phyloP scores from a whole-genome alignment of 371 early-diverging fungal genomes.

The Dichotomocladium elegans region DNA sequence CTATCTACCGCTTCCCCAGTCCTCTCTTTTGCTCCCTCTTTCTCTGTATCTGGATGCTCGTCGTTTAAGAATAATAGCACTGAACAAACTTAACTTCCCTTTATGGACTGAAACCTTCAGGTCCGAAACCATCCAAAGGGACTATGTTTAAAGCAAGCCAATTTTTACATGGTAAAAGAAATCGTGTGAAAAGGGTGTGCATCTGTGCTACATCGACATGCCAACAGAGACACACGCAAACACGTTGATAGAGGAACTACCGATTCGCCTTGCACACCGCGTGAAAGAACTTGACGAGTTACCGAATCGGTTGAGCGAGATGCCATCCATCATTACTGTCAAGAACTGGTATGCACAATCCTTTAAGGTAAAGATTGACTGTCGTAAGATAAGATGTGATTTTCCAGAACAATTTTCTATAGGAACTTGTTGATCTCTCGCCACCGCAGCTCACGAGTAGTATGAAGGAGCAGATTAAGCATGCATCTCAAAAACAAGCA shows the following conservation, averaged over 20 bases:
- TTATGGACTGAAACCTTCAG: too few species aligned
- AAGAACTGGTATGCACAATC: conserved; percentile 95
- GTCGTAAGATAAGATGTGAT: neutral
- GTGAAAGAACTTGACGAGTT: conserved; percentile 93
- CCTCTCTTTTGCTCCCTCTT: too few species aligned
- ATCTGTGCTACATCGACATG: too few species aligned
- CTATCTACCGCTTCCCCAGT: too few species aligned
- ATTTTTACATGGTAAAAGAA: conserved; percentile 65
- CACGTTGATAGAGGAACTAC: conserved; percentile 72
- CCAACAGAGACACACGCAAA: too few species aligned
- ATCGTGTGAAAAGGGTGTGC: neutral
- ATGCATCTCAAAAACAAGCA: conserved; percentile 5
- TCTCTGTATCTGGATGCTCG: too few species aligned
- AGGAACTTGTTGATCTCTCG: conserved; percentile 73
- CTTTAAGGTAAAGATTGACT: conserved; percentile 30
- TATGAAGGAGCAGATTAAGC: conserved; percentile 15
- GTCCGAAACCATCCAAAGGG: conserved; percentile 71
- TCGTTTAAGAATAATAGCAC: too few species aligned
- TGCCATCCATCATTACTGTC: conserved; percentile 87
- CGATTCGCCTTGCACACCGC: conserved; percentile 91
- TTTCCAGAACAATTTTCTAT: conserved; percentile 17
- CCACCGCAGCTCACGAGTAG: conserved; percentile 32
- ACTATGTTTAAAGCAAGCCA: conserved; percentile 84
- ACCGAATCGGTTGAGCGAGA: conserved; percentile 81
- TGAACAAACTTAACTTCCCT: too few species aligned